phyloP scores from a whole-genome alignment of 148 eudicot genomes.

The Silene uniflora region DNA sequence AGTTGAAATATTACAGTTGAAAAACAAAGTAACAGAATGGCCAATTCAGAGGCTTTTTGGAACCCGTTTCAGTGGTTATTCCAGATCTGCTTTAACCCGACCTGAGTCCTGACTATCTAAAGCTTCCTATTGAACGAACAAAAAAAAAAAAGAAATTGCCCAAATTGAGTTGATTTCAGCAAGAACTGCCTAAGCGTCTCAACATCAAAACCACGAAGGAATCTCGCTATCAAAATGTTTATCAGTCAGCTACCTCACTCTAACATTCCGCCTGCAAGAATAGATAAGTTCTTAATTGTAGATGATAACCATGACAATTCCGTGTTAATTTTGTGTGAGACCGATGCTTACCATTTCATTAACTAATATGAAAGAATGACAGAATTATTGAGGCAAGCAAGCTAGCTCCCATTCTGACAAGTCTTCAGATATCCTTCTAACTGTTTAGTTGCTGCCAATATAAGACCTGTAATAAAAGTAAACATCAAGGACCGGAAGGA shows the following conservation, averaged over 20 bases:
- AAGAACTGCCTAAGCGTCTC: not conserved
- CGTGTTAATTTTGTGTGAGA: not conserved
- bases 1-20: not conserved
- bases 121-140: slow-evolving; percentile 17
- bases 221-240: slow-evolving; percentile 7
- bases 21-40: not conserved
- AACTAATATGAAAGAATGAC: slow-evolving; percentile 5
- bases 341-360: slow-evolving; percentile 17
- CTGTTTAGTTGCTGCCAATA: slow-evolving; percentile 74
- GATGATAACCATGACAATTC: not conserved
- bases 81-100: slow-evolving; percentile 18
- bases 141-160: not conserved
- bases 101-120: slow-evolving; percentile 19
- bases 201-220: slow-evolving; percentile 5
- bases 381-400: not conserved
- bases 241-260: not conserved
- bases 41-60: not conserved
- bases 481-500: too few relatives aligned
- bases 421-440: slow-evolving; percentile 42
- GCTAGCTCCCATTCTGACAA: slow-evolving; percentile 57
- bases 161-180: slow-evolving; percentile 2
- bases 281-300: not conserved
- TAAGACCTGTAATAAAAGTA: slow-evolving; percentile 53
- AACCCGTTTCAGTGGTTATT: slow-evolving; percentile 14
- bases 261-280: not conserved